phyloP scores from a whole-genome alignment of 768 basidiomycete species.

The Mycena capillaripes region DNA sequence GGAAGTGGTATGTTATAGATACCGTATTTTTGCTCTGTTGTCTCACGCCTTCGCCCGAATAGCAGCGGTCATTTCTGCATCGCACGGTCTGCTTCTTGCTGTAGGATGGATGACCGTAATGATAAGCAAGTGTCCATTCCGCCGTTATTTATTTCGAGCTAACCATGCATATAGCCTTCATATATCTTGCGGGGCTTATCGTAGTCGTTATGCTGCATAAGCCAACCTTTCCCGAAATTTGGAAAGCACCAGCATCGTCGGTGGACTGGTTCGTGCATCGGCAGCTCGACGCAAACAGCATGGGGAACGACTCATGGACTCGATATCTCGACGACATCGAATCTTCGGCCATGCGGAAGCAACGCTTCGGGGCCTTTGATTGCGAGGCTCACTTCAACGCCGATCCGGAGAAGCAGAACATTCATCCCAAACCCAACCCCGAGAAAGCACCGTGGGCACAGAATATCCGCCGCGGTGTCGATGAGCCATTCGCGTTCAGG shows the following conservation, averaged over 20 bases:
- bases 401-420: constrained; percentile 28
- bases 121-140: constrained; percentile 5
- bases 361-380: constrained; percentile 2
- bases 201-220: constrained; percentile 25
- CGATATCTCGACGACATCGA: constrained; percentile 36
- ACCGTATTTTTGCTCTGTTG: not conserved
- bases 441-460: constrained; percentile 36
- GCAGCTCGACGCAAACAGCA: constrained; percentile 24
- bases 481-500: constrained; percentile 27
- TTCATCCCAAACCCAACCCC: constrained; percentile 4
- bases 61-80: constrained; percentile 19
- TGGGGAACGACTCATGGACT: constrained; percentile 35
- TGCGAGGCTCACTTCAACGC: not conserved
- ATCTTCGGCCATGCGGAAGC: constrained; percentile 23
- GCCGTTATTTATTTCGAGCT: not conserved
- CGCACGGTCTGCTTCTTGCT: constrained; percentile 28
- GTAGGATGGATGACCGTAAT: constrained; percentile 29
- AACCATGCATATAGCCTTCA: not conserved
- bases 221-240: constrained; percentile 29
- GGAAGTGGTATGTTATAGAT: constrained; percentile 14
- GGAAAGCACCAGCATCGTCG: constrained; percentile 27
- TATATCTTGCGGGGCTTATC: constrained; percentile 27
- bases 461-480: constrained; percentile 35
- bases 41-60: not conserved
- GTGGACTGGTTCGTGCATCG: constrained; percentile 36